Evolutionary conservation across 306 rosid species (phyloP).

Genomic region (Vigna hirtella): DNA sequence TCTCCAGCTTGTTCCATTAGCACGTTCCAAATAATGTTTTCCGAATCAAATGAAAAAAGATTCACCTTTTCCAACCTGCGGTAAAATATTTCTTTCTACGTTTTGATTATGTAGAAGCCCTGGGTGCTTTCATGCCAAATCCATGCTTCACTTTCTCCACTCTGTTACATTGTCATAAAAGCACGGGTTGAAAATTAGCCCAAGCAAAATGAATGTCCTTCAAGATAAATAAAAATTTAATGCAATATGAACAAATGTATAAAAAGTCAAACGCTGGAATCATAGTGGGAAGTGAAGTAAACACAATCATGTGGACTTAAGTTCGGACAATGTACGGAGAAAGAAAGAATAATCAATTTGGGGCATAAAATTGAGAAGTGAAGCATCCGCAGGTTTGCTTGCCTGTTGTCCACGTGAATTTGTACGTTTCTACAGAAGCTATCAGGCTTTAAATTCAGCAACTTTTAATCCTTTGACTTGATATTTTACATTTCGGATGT

Average conservation of each 20-base stretch:
- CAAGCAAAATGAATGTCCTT: not conserved
- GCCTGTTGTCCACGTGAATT: not conserved
- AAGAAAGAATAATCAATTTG: conserved; percentile 9
- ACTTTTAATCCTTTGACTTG: too few species aligned
- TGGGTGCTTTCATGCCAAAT: conserved; percentile 90
- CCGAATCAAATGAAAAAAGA: conserved; percentile 33
- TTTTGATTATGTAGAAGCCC: conserved; percentile 56
- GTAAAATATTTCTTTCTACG: conserved; percentile 12
- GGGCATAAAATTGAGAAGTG: not conserved
- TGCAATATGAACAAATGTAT: conserved; percentile 3
- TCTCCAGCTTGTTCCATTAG: conserved; percentile 19
- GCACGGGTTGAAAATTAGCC: conserved; percentile 7
- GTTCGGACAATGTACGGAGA: not conserved
- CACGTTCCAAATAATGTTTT: conserved; percentile 26
- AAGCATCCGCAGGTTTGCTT: not conserved
- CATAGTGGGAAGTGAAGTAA: not conserved
- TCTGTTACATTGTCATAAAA: conserved; percentile 54
- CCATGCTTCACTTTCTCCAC: conserved; percentile 90
- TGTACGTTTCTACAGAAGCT: not conserved
- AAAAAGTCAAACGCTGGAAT: not conserved
- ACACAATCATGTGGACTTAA: not conserved
- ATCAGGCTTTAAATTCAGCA: too few species aligned
- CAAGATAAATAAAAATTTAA: conserved; percentile 21
- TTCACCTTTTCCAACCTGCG: conserved; percentile 30
- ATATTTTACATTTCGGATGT: too few species aligned